Conservation (phyloP, 306 rosid genomes). For the Cucumis melo region DNA sequence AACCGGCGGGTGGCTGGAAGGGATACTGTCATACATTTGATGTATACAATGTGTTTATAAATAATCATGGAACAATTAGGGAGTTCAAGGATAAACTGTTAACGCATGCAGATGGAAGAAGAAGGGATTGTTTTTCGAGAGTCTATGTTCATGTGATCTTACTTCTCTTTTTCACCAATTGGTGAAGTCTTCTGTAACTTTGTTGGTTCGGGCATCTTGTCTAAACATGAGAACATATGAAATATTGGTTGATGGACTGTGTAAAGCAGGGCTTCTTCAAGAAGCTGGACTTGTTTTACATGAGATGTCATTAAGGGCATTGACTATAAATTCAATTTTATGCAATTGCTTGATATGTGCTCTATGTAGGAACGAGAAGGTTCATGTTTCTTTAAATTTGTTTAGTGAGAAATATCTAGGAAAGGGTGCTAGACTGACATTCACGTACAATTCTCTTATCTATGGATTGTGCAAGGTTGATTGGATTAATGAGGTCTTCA, state of each 20-base stretch:
- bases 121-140: slow-evolving; percentile 55
- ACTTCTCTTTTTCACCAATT: too few relatives aligned
- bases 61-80: slow-evolving; percentile 62
- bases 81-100: slow-evolving; percentile 68
- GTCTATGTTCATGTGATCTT: slow-evolving; percentile 53
- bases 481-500: slow-evolving; percentile 52
- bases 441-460: slow-evolving; percentile 67
- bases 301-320: slow-evolving; percentile 56
- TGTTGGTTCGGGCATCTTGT: too few relatives aligned
- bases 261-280: slow-evolving; percentile 51
- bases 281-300: slow-evolving; percentile 49
- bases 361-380: slow-evolving; percentile 45
- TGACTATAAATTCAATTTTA: slow-evolving; percentile 52
- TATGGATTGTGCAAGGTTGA: slow-evolving; percentile 52
- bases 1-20: slow-evolving; percentile 47
- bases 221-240: slow-evolving; percentile 70
- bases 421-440: slow-evolving; percentile 75
- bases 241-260: slow-evolving; percentile 50
- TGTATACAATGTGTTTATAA: slow-evolving; percentile 43
- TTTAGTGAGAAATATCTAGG: slow-evolving; percentile 38
- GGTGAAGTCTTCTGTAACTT: too few relatives aligned
- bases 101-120: slow-evolving; percentile 69
- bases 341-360: slow-evolving; percentile 64
- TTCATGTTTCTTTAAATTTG: slow-evolving; percentile 46
- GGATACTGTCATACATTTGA: slow-evolving; percentile 61